phyloP scores from a whole-genome alignment of 805 yeast genomes.

The Suhomyces tanzawaensis region DNA sequence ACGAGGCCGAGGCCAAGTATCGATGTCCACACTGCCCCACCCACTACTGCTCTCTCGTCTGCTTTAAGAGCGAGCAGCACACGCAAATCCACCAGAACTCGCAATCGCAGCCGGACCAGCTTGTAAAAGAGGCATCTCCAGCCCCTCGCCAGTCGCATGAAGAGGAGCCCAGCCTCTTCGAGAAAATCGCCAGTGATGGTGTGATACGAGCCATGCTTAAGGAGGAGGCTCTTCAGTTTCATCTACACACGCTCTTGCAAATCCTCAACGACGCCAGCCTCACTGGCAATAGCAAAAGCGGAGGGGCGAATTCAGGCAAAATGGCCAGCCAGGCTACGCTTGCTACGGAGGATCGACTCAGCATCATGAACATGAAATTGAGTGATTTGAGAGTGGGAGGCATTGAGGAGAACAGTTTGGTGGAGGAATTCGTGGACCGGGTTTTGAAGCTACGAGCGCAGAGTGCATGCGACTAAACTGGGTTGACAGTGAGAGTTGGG shows the following conservation, averaged over 20 bases:
- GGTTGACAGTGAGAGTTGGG: no score
- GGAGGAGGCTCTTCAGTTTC: conserved; percentile 55
- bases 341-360: conserved; percentile 50
- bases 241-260: conserved; percentile 48
- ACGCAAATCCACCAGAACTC: conserved; percentile 14
- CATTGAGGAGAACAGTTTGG: conserved; percentile 58
- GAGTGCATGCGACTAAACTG: no score
- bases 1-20: conserved; percentile 42
- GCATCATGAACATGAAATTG: conserved; percentile 60
- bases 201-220: conserved; percentile 45
- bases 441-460: conserved; percentile 17
- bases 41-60: conserved; percentile 55
- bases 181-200: conserved; percentile 37
- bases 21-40: conserved; percentile 53
- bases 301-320: conserved; percentile 34
- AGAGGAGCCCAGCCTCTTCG: no score
- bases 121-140: neutral
- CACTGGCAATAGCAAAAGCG: conserved; percentile 19
- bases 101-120: neutral
- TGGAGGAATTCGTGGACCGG: conserved; percentile 64
- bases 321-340: conserved; percentile 8
- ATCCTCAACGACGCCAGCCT: conserved; percentile 46
- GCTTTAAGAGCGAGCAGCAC: conserved; percentile 53
- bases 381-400: conserved; percentile 64
- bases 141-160: neutral